phyloP scores from a whole-genome alignment of 371 early-diverging fungal species.

The Rhizopus microsporus region DNA sequence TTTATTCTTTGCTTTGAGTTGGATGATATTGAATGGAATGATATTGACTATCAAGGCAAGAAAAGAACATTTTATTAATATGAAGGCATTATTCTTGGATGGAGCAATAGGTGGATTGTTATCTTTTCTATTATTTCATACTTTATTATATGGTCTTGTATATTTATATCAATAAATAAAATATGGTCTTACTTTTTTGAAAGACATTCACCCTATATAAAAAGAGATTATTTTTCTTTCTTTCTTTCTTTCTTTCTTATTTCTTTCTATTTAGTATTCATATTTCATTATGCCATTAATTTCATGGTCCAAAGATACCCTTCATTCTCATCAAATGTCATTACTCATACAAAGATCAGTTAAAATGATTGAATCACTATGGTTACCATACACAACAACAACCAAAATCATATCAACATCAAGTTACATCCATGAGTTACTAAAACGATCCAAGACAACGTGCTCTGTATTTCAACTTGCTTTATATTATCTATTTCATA shows the following conservation, averaged over 20 bases:
- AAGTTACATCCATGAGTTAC: slow-evolving; percentile 67
- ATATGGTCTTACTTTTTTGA: slow-evolving; percentile 6
- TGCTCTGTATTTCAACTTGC: slow-evolving; percentile 73
- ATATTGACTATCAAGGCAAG: slow-evolving; percentile 41
- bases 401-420: slow-evolving; percentile 42
- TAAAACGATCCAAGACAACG: slow-evolving; percentile 70
- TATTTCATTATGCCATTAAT: slow-evolving; percentile 3
- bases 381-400: neutral
- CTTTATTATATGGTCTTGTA: neutral
- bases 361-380: slow-evolving; percentile 2
- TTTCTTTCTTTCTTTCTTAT: neutral
- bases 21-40: slow-evolving; percentile 58
- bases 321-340: neutral
- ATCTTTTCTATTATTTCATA: slow-evolving; percentile 66
- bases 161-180: slow-evolving; percentile 1
- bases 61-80: slow-evolving; percentile 48
- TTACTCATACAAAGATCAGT: neutral
- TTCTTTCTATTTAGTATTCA: neutral
- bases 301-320: neutral
- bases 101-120: slow-evolving; percentile 75
- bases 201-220: neutral
- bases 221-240: neutral
- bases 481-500: slow-evolving; percentile 61
- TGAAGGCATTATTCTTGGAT: slow-evolving; percentile 58
- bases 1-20: slow-evolving; percentile 70